A percentile compares a stretch with the other conserved stretches of the same genome.
Evolutionary conservation across 495 filamentous ascomycete genomes (phyloP).

Genomic region (Lasiosphaeris hirsuta): DNA sequence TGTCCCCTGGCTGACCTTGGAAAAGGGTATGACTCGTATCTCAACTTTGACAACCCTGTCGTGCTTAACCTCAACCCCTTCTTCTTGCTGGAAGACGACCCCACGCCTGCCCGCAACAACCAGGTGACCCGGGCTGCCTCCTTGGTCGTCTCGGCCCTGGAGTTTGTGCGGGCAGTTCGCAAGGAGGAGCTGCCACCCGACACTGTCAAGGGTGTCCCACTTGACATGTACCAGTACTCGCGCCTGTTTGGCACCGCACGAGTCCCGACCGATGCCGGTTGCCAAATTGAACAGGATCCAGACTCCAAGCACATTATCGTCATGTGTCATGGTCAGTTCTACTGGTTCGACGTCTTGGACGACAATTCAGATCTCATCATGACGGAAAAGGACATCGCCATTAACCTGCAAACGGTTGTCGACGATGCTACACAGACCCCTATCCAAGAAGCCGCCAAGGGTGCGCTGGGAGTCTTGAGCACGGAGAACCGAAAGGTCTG

Average conservation of each 20-base stretch:
- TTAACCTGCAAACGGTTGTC: slow-evolving; percentile 89
- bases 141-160: slow-evolving; percentile 80
- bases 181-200: slow-evolving; percentile 93
- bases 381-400: slow-evolving; percentile 89
- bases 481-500: slow-evolving; percentile 96
- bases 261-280: slow-evolving; percentile 91
- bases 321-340: slow-evolving; percentile 93
- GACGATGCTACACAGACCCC: slow-evolving; percentile 86
- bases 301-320: slow-evolving; percentile 89
- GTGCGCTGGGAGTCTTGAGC: slow-evolving; percentile 86
- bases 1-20: slow-evolving; percentile 13
- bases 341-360: slow-evolving; percentile 98
- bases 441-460: slow-evolving; percentile 90
- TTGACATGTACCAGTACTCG: slow-evolving; percentile 98
- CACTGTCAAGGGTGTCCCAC: slow-evolving; percentile 71
- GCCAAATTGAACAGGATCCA: slow-evolving; percentile 91
- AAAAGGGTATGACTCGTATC: slow-evolving; percentile 98
- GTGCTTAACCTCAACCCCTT: slow-evolving; percentile 98
- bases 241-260: slow-evolving; percentile 93
- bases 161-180: slow-evolving; percentile 90
- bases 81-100: slow-evolving; percentile 96
- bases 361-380: slow-evolving; percentile 94
- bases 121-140: slow-evolving; percentile 95
- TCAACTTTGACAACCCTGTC: slow-evolving; percentile 97
- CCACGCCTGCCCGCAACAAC: slow-evolving; percentile 91